phyloP scores from a whole-genome alignment of 164 flowering plant genomes.

The Aristolochia fimbriata region DNA sequence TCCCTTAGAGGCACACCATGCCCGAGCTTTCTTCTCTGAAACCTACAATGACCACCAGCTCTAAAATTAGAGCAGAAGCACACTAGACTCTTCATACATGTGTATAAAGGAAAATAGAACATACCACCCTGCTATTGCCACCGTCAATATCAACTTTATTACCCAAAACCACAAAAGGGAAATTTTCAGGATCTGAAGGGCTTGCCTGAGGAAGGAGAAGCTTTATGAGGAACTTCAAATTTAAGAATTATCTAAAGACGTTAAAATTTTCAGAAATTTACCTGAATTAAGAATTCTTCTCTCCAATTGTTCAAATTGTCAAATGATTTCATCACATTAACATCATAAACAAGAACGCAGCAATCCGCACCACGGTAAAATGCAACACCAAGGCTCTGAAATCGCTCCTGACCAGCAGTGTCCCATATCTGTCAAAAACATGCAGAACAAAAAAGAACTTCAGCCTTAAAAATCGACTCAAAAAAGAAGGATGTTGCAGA shows the following conservation, averaged over 20 bases:
- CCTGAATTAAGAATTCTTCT: slow-evolving; percentile 94
- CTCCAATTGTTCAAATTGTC: slow-evolving; percentile 89
- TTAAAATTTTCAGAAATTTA: slow-evolving; percentile 4
- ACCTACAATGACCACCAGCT: slow-evolving; percentile 28
- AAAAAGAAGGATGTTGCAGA: not conserved
- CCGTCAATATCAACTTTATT: slow-evolving; percentile 87
- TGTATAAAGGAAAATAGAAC: slow-evolving; percentile 8
- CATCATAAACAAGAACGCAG: slow-evolving; percentile 96
- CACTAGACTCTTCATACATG: too few species aligned
- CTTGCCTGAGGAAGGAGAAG: slow-evolving; percentile 56
- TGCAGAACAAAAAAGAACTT: not conserved
- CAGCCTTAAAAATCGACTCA: not conserved
- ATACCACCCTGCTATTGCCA: slow-evolving; percentile 92
- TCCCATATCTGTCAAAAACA: slow-evolving; percentile 73
- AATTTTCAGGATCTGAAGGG: slow-evolving; percentile 92
- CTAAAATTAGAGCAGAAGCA: too few species aligned
- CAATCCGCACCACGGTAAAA: slow-evolving; percentile 97
- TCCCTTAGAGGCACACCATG: slow-evolving; percentile 95
- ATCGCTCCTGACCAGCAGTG: slow-evolving; percentile 94
- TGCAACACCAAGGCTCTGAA: slow-evolving; percentile 94
- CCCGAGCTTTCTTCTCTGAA: slow-evolving; percentile 87
- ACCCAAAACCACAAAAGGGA: slow-evolving; percentile 90
- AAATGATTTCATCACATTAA: slow-evolving; percentile 80
- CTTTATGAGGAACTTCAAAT: slow-evolving; percentile 4
- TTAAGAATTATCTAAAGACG: not conserved